These are phyloP conservation scores for Orbilia javanica DNA, from an alignment of 2,329 filamentous ascomycete genomes.

Conservation along the genomic window DNA sequence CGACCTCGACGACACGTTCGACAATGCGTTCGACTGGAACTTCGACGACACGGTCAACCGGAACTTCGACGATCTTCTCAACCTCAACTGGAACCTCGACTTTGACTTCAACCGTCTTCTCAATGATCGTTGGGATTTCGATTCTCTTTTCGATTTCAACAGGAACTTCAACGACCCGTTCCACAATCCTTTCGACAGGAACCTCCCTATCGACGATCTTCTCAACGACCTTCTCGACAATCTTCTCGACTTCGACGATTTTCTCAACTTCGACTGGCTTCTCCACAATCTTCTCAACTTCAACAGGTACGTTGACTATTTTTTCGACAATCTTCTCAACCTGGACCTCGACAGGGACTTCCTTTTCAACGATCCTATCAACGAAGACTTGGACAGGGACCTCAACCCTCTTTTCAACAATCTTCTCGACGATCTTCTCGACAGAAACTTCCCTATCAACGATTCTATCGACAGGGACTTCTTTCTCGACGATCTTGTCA, in stretches of 20 bases:
- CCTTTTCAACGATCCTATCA: conserved; percentile 48
- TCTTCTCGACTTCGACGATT: conserved; percentile 47
- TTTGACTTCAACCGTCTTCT: conserved; percentile 27
- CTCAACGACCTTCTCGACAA: conserved; percentile 38
- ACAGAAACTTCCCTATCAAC: conserved; percentile 47
- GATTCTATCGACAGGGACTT: conserved; percentile 35
- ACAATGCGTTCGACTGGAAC: conserved; percentile 10
- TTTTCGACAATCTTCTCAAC: conserved; percentile 33
- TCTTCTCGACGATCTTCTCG: conserved; percentile 53
- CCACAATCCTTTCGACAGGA: conserved; percentile 34
- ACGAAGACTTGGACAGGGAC: conserved; percentile 40
- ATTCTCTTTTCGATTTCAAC: conserved; percentile 33
- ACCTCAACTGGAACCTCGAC: conserved; percentile 41
- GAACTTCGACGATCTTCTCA: conserved; percentile 26
- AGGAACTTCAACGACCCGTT: conserved; percentile 30
- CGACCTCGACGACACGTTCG: conserved; percentile 43
- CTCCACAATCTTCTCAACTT: conserved; percentile 35
- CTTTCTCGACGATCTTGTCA: conserved; percentile 49
- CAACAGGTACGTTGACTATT: conserved; percentile 13
- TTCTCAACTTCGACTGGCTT: conserved; percentile 41
- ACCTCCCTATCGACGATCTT: conserved; percentile 28
- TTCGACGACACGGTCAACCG: conserved; percentile 31
- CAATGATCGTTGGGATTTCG: conserved; percentile 20
- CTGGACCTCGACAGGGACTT: conserved; percentile 40
- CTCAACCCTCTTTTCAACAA: conserved; percentile 48